Base-by-base conservation (phyloP, 257 asterid species). In the Penstemon newberryi region DNA sequence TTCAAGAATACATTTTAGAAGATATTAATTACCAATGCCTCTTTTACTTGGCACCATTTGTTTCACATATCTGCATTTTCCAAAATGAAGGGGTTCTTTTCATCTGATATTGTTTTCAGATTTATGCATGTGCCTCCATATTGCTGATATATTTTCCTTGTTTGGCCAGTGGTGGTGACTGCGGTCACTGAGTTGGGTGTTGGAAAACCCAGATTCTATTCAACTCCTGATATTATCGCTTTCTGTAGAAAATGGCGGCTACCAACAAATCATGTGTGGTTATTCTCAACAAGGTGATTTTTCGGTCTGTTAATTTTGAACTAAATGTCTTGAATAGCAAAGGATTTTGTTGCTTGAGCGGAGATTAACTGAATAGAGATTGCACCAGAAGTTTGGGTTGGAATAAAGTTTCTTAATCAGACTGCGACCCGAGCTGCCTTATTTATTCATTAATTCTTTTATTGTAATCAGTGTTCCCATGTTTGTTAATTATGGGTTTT, bases 191-290 rank as follows among this genome's bases (percentile, higher is more conserved):
- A 90, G 77, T 78, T 93, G 87, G 96, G 96, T 52, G 65, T 60
- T 74, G 99, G 99, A 76, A 93, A 87, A 81, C 97, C 99, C 68
- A 88, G 82, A 69, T 93, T 93, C 83, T 88, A 88, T 72, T 91
- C 99, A 63, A 93, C 99, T 62, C 95, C 99, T 18, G 90, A 90
- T 60, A 54, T 93, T 69, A 93, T 88, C 8, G 89, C 92, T 33
- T 93, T 93, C 72, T 93, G 99, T 77, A 73, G 96, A 71, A 85
- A 88, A 78, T 90, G 99, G 99, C 83, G 91, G 57, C 82, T 93
- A 52, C 97, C 99, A 60, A 88, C 97, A 67, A 93, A 93, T 74
- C 97, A 93, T 47, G 83, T 93, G 64, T 93, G 99, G 99, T 81
- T 93, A 80, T 88, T 90, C 78, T 88, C 97, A 71, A 88, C 99